phyloP scores from a whole-genome alignment of 75 land plant species.

The Chamaecyparis obtusa region DNA sequence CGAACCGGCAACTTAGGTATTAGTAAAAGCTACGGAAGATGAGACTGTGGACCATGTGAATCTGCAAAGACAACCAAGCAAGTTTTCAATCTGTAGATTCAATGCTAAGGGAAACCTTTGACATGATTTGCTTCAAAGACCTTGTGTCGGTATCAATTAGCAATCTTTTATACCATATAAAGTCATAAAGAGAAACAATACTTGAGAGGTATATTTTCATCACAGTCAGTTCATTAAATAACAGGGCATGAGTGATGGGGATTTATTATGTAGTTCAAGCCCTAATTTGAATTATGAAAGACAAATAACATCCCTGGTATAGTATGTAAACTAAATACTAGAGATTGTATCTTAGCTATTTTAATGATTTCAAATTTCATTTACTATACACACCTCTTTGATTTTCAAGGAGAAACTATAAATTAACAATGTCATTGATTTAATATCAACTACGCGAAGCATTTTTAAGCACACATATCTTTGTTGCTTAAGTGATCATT shows the following conservation, averaged over 20 bases:
- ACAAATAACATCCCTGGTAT: not conserved
- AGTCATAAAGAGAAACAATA: not conserved
- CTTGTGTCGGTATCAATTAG: not conserved
- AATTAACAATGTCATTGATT: not conserved
- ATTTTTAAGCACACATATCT: not conserved
- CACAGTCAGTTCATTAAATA: not conserved
- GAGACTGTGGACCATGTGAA: not conserved
- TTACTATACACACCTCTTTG: not conserved
- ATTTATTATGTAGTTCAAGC: not conserved
- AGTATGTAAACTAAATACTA: not conserved
- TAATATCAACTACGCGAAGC: not conserved
- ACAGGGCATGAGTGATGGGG: not conserved
- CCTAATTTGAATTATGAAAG: not conserved
- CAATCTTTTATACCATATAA: not conserved
- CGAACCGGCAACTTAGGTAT: not conserved
- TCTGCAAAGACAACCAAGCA: not conserved
- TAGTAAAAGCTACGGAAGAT: not conserved
- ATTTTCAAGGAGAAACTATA: not conserved
- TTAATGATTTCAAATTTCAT: not conserved
- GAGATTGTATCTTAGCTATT: not conserved
- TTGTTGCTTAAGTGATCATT: not conserved
- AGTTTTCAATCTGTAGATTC: not conserved
- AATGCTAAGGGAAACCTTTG: not conserved
- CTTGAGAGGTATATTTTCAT: not conserved
- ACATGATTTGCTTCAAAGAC: not conserved